Percentiles rank a stretch among this genome's conserved stretches.
Conservation (phyloP, 805 yeast species). For the Hanseniaspora clermontiae region DNA sequence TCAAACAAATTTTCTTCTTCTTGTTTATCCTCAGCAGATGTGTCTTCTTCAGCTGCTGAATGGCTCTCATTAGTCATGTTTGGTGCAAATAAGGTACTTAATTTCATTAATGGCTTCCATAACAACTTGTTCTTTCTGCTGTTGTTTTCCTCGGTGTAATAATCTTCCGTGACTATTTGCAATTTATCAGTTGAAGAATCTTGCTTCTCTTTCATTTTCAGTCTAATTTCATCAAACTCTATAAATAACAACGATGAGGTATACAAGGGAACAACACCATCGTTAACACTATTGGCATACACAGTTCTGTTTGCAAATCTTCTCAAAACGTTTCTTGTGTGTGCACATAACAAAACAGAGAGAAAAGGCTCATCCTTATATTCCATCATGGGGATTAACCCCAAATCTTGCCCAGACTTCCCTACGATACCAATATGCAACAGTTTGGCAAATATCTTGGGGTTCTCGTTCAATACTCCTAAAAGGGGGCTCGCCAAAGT, state of each 20-base stretch:
- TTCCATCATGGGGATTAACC: constrained; percentile 40
- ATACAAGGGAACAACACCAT: constrained; percentile 71
- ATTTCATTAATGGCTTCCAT: constrained; percentile 35
- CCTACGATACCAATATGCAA: constrained; percentile 67
- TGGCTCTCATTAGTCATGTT: constrained; percentile 18
- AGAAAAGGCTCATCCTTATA: constrained; percentile 21
- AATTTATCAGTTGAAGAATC: constrained; percentile 19
- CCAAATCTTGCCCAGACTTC: constrained; percentile 67
- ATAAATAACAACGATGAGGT: constrained; percentile 57
- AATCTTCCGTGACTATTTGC: constrained; percentile 18
- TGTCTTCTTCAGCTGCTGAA: constrained; percentile 10
- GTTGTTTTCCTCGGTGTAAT: not conserved
- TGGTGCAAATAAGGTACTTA: constrained; percentile 34
- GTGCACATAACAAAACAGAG: constrained; percentile 51
- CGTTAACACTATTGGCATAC: constrained; percentile 65
- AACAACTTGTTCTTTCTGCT: constrained; percentile 18
- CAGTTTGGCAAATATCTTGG: constrained; percentile 57
- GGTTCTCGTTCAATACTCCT: constrained; percentile 69
- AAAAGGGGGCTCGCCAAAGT: constrained; percentile 63
- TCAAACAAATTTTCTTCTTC: constrained; percentile 18
- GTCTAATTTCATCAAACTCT: constrained; percentile 44
- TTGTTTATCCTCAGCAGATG: constrained; percentile 13
- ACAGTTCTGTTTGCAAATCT: constrained; percentile 52
- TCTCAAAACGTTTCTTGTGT: constrained; percentile 46
- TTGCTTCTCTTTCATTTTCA: constrained; percentile 17